Evolutionary conservation across 2,329 filamentous ascomycete species (phyloP), one percentile per base, ranked within the genome.

Genomic region (Talaromyces islandicus): DNA sequence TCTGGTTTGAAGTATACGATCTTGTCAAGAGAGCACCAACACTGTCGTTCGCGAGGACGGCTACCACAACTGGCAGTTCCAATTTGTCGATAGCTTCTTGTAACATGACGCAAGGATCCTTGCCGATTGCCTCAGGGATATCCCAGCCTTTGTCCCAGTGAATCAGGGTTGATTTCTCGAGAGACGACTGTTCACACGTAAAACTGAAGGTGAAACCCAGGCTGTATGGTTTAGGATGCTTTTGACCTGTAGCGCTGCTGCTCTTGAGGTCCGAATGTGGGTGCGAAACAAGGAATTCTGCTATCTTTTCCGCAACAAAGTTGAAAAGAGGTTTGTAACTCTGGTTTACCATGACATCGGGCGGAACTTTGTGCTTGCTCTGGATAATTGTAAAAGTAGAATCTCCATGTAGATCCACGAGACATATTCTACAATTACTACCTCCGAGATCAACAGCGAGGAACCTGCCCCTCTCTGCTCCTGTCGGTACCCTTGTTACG

Each of bases 111-210:
- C 64, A 65, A 7, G 65, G 65, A 53, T 67, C 63, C 29, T 30
- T 58, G 51, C 64, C 65, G 2, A 67, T 12, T 2, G 65, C 65
- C 7, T 64, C 64, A 11, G 65, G 64, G 17, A 67, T 67, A 61
- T 67, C 62, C 64, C 64, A 67, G 14, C 64, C 62, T 54, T 67
- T 67, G 29, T 66, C 64, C 65, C 65, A 67, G 30, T 60, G 64
- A 27, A 66, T 62, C 3, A 67, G 62, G 19, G 48, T 58, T 14
- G 64, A 63, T 14, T 57, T 55, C 11, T 59, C 61, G 12, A 67
- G 64, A 11, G 64, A 65, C 2, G 61, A 62, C 27, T 67, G 63
- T 30, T 65, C 61, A 19, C 60, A 66, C 27, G 64, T 64, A 43
- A 67, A 67, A 48, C 64, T 66, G 48, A 67, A 67, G 14, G 65